phyloP scores from a whole-genome alignment of 169 alveolate genomes.

The Besnoitia besnoiti region DNA sequence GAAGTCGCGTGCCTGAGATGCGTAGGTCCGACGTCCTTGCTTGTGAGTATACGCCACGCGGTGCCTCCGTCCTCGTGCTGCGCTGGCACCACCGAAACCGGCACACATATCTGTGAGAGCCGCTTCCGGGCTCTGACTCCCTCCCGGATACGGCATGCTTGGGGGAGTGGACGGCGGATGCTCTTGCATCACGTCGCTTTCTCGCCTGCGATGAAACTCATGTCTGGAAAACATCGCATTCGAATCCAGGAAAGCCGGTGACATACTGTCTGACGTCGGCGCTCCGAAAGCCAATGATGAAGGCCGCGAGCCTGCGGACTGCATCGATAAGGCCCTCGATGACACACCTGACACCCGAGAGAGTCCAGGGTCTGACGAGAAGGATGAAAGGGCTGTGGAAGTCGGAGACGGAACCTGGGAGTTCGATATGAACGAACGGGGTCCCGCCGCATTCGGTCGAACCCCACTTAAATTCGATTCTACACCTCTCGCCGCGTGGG shows the following conservation, averaged over 20 bases:
- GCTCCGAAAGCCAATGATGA: neutral
- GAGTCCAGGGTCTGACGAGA: neutral
- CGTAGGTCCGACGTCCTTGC: conserved; percentile 58
- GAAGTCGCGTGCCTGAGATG: conserved; percentile 59
- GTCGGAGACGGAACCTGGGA: neutral
- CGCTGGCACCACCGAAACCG: neutral
- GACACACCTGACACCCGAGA: neutral
- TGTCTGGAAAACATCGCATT: no score
- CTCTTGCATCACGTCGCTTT: neutral
- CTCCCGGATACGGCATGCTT: neutral
- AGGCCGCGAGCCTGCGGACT: neutral
- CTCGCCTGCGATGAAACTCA: neutral
- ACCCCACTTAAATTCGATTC: neutral
- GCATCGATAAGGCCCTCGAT: neutral
- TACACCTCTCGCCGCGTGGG: neutral
- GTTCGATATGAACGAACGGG: neutral
- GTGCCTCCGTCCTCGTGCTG: conserved; percentile 8
- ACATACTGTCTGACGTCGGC: neutral
- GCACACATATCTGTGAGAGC: neutral
- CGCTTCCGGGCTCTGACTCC: neutral
- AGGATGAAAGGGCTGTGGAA: neutral
- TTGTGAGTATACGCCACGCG: conserved; percentile 41
- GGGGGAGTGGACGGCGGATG: neutral
- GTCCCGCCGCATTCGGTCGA: neutral
- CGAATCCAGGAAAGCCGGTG: neutral